Evolutionary conservation across 306 rosid genomes (phyloP), one percentile per base, ranked within the genome.

Genomic region (Prunus salicina): DNA sequence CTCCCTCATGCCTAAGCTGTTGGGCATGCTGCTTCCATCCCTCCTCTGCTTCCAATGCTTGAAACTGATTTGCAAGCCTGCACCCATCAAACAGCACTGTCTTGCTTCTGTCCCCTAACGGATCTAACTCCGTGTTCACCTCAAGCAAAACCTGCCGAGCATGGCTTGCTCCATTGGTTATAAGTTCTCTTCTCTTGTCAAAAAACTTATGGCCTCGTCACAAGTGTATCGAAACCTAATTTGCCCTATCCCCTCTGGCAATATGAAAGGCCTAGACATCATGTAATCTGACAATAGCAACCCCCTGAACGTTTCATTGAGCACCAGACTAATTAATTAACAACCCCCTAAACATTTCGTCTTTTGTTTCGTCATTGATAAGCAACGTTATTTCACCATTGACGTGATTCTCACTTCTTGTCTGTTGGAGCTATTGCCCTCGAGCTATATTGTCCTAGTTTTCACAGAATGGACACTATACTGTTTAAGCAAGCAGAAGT

Each of bases 381-480:
- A 63, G 67, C 30, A 30, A 8, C 11, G 30, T 28, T 63, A 63
- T 61, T 61, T 7, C n/a, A 5, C 67, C 20, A 19, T 32, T 64
- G 69, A 64, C 6, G 14, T 16, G 38, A n/a, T 82, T n/a, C 83
- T 79, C 79, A 73, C 61, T 81, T 70, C 19, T 87, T 69, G 67
- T 86, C 18, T 75, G 76, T 77, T 19, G 88, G 91, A 78, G 77
- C 89, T 78, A 57, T 89, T 15, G 55, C 85, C 18, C 73, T 91
- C 64, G 97, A 89, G 75, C 30, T 82, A n/a, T 89, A 86, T 69
- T 18, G 87, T 84, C 20, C 47, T 84, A 20, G 86, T 91, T 1
- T 88, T 83, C 73, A 76, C 94, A 30, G 92, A 89, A 61, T 86
- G 94, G 94, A 92, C 92, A 32, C 82, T 86, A 18, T 60, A 85